Evolutionary conservation across 148 eudicot genomes (phyloP).

Genomic region (Rhododendron griersonianum): DNA sequence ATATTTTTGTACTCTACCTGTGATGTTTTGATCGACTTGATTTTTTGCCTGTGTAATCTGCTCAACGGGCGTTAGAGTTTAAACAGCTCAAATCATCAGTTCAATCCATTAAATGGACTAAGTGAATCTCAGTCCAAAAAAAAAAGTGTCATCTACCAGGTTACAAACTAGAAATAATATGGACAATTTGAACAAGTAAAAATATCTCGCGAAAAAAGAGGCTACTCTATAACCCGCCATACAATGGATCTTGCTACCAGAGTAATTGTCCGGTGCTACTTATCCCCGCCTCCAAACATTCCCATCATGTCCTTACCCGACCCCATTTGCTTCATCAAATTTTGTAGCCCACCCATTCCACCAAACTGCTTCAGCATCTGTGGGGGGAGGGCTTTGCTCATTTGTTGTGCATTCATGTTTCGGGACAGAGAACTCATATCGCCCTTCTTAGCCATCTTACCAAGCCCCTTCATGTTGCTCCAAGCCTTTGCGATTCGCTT

Average conservation of each 20-base stretch:
- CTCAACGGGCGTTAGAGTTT: not conserved
- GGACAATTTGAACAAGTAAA: not conserved
- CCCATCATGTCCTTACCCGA: constrained; percentile 86
- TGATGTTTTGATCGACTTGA: too few species aligned
- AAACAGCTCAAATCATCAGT: too few species aligned
- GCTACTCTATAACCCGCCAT: not conserved
- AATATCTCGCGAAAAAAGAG: too few species aligned
- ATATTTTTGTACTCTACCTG: too few species aligned
- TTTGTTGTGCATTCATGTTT: constrained; percentile 85
- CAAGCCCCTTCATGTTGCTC: constrained; percentile 95
- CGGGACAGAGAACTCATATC: constrained; percentile 86
- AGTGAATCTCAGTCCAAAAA: not conserved
- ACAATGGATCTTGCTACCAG: not conserved
- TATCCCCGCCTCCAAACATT: constrained; percentile 86
- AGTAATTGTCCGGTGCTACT: constrained; percentile 12
- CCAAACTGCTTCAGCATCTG: constrained; percentile 92
- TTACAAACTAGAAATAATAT: not conserved
- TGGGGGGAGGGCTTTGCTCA: constrained; percentile 86
- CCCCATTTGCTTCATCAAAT: constrained; percentile 92
- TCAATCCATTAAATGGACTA: not conserved
- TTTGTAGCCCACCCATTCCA: constrained; percentile 86
- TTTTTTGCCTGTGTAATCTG: too few species aligned
- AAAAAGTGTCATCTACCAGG: not conserved
- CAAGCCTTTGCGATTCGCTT: constrained; percentile 89
- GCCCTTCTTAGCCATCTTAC: constrained; percentile 88